phyloP scores from a whole-genome alignment of 2,329 filamentous ascomycete species.

The Echinosphaeria canescens region DNA sequence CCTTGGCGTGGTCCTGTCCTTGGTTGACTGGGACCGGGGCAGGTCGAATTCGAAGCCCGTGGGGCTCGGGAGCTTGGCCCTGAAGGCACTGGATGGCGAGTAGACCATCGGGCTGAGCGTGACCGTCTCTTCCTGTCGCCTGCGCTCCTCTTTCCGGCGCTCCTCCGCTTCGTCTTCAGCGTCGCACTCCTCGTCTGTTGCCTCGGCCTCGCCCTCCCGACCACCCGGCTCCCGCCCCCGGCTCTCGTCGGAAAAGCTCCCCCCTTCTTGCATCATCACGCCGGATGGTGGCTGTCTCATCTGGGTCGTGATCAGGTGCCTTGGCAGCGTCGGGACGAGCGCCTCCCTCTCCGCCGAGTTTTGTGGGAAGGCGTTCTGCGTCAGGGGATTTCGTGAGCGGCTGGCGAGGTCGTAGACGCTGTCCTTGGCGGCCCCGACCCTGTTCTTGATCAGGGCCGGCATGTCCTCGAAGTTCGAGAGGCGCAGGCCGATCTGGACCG shows the following conservation, averaged over 20 bases:
- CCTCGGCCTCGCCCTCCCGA: conserved; percentile 4
- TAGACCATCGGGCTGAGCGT: conserved; percentile 29
- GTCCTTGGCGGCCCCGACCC: conserved; percentile 8
- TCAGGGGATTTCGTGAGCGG: too few relatives aligned
- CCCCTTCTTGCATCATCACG: too few relatives aligned
- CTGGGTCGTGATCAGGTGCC: conserved; percentile 8
- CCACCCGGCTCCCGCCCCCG: conserved; percentile 15
- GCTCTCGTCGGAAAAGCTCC: too few relatives aligned
- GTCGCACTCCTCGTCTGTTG: conserved; percentile 4
- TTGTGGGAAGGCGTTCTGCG: too few relatives aligned
- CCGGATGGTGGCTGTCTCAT: too few relatives aligned
- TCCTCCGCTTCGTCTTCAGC: conserved; percentile 4
- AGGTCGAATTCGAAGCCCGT: conserved; percentile 18
- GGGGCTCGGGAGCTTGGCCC: conserved; percentile 17
- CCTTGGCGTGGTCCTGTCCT: background rate
- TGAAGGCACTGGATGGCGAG: conserved; percentile 15
- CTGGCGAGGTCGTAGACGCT: conserved; percentile 15
- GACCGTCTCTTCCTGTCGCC: conserved; percentile 9
- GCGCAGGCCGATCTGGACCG: conserved; percentile 49
- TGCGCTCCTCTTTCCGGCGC: conserved; percentile 1
- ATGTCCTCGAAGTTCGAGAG: conserved; percentile 37
- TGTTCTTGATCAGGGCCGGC: conserved; percentile 10
- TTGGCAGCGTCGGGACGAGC: conserved; percentile 8
- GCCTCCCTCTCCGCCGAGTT: conserved; percentile 7
- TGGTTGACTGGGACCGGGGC: conserved; percentile 3